Percentiles rank a stretch among this genome's conserved stretches.
These are phyloP conservation scores for Trichoderma semiorbis DNA, from an alignment of 2,329 filamentous ascomycete species.

Conservation along the genomic window DNA sequence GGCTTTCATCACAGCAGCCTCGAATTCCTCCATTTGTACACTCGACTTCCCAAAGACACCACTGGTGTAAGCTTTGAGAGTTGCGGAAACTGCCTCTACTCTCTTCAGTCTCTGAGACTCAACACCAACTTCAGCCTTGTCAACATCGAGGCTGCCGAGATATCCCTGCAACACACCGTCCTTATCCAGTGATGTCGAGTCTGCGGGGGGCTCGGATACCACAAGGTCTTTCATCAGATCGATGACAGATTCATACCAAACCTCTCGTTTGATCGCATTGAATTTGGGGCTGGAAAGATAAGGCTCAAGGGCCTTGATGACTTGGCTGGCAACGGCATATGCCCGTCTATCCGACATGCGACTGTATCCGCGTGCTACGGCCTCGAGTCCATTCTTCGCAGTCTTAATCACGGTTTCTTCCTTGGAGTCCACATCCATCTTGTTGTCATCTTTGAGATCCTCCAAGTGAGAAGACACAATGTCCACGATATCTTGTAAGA, in stretches of 20 bases:
- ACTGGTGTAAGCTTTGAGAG: constrained; percentile 40
- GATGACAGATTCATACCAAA: constrained; percentile 50
- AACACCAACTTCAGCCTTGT: constrained; percentile 44
- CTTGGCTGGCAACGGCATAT: constrained; percentile 36
- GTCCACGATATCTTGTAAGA: constrained; percentile 63
- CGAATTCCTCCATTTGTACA: constrained; percentile 30
- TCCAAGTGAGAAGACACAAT: constrained; percentile 64
- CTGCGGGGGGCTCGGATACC: constrained; percentile 22
- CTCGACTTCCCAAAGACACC: constrained; percentile 39
- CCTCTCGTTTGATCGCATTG: constrained; percentile 43
- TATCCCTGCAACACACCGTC: constrained; percentile 34
- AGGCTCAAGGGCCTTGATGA: constrained; percentile 40
- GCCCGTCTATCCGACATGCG: constrained; percentile 36
- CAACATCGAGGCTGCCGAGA: constrained; percentile 46
- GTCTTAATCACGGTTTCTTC: constrained; percentile 43
- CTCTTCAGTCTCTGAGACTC: constrained; percentile 50
- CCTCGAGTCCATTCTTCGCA: constrained; percentile 49
- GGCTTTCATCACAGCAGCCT: constrained; percentile 34
- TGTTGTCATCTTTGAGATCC: constrained; percentile 53
- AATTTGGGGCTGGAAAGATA: constrained; percentile 40
- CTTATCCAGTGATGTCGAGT: constrained; percentile 20
- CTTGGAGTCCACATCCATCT: constrained; percentile 66
- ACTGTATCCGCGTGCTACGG: constrained; percentile 48
- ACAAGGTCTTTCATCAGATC: constrained; percentile 46
- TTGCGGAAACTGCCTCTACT: constrained; percentile 43